A percentile compares a stretch with the other conserved stretches of the same genome.
phyloP scores from a whole-genome alignment of 108 stramenopile genomes.

The Seminavis robusta region DNA sequence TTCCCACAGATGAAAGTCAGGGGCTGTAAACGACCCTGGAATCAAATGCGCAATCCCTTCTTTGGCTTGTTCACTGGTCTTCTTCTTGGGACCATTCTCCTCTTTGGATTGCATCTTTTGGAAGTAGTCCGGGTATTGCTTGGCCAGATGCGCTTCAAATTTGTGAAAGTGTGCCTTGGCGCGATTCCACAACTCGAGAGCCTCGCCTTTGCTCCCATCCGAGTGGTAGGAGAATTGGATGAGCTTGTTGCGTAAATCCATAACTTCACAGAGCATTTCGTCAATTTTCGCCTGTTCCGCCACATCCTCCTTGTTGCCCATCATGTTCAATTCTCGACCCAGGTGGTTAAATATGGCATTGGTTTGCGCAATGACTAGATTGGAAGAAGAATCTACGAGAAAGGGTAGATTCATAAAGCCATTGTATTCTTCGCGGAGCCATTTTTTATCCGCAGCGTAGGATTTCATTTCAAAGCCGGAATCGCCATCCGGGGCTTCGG shows the following conservation, averaged over 20 bases:
- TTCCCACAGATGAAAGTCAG: conserved; percentile 38
- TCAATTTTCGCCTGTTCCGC: conserved; percentile 21
- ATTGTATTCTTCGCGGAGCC: conserved; percentile 11
- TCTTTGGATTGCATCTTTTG: too few relatives aligned
- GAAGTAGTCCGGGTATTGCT: not conserved
- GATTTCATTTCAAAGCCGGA: conserved; percentile 8
- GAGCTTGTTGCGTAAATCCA: conserved; percentile 33
- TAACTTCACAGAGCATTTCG: conserved; percentile 24
- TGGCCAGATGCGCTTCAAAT: conserved; percentile 20
- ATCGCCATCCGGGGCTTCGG: conserved; percentile 14
- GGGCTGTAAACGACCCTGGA: conserved; percentile 16
- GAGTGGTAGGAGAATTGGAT: conserved; percentile 20
- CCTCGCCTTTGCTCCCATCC: not conserved
- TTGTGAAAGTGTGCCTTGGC: conserved; percentile 2
- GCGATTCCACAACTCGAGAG: too few relatives aligned
- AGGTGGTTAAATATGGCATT: conserved; percentile 39
- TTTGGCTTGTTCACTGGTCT: not conserved
- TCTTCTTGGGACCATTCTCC: too few relatives aligned
- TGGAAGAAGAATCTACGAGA: conserved; percentile 12
- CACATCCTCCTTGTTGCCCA: conserved; percentile 4
- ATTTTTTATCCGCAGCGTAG: conserved; percentile 13
- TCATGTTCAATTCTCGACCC: conserved; percentile 22
- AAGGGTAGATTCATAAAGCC: conserved; percentile 35
- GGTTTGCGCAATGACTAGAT: conserved; percentile 25
- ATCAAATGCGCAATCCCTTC: conserved; percentile 12